These are phyloP conservation scores for Lactarius tabidus DNA, from an alignment of 768 basidiomycete species.

Conservation along the genomic window DNA sequence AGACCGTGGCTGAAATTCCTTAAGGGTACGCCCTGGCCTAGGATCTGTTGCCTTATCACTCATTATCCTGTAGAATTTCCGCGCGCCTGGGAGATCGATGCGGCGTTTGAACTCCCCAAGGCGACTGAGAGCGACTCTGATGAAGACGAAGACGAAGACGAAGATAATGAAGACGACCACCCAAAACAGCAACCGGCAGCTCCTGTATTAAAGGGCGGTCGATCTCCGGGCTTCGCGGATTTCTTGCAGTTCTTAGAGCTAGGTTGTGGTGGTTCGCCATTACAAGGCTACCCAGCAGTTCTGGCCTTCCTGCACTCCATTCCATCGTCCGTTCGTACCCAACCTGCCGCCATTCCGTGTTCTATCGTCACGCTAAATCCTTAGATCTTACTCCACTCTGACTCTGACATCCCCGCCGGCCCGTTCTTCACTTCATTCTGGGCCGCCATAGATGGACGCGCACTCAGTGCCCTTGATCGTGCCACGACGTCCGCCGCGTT, in stretches of 20 bases:
- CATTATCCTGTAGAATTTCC: constrained; percentile 47
- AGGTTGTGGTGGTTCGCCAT: constrained; percentile 75
- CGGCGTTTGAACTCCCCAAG: constrained; percentile 26
- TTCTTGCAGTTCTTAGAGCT: constrained; percentile 77
- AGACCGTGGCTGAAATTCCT: constrained; percentile 67
- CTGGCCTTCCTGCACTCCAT: constrained; percentile 80
- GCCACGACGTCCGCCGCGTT: constrained; percentile 57
- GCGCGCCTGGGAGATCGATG: constrained; percentile 57
- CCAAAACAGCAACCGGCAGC: constrained; percentile 27
- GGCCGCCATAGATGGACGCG: constrained; percentile 70
- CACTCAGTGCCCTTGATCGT: constrained; percentile 52
- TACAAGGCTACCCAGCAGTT: constrained; percentile 77
- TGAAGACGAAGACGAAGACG: constrained; percentile 32
- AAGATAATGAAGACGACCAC: constrained; percentile 36
- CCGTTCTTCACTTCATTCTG: constrained; percentile 75
- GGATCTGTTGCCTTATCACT: constrained; percentile 1
- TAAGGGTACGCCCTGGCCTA: constrained; percentile 46
- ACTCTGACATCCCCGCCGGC: constrained; percentile 34
- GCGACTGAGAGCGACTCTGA: constrained; percentile 36
- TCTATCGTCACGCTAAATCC: background rate
- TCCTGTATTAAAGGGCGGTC: background rate
- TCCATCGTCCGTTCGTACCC: constrained; percentile 52
- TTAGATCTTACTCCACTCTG: constrained; percentile 32
- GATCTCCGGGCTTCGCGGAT: constrained; percentile 49
- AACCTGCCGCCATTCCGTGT: background rate